These are phyloP conservation scores for Diaporthe australafricana DNA, from an alignment of 2,329 filamentous ascomycete species.

Conservation along the genomic window DNA sequence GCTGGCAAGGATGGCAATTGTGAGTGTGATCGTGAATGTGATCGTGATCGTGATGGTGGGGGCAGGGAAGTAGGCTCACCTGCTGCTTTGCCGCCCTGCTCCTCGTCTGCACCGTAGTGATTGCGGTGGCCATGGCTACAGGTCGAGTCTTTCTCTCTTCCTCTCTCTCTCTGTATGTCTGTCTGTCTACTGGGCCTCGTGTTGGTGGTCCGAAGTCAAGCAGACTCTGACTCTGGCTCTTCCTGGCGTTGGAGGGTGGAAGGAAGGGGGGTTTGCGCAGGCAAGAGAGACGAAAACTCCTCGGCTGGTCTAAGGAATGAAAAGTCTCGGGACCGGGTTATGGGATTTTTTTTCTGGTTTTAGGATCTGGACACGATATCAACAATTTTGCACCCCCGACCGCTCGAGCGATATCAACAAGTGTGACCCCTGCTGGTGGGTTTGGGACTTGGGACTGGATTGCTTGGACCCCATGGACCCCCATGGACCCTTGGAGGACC, in stretches of 20 bases:
- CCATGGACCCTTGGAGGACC: conserved; percentile 22
- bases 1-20: too few species aligned
- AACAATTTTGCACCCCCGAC: conserved; percentile 35
- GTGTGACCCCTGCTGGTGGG: conserved; percentile 34
- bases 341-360: not conserved
- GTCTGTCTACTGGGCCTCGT: conserved; percentile 5
- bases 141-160: not conserved
- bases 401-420: conserved; percentile 38
- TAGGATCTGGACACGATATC: conserved; percentile 35
- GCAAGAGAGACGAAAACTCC: not conserved
- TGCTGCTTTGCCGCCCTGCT: conserved; percentile 34
- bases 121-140: conserved; percentile 32
- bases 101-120: conserved; percentile 35
- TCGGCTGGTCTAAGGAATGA: not conserved
- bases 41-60: too few species aligned
- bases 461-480: conserved; percentile 20
- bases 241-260: conserved; percentile 10
- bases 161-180: not conserved
- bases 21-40: not conserved
- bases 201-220: not conserved
- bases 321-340: not conserved
- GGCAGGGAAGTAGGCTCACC: conserved; percentile 10
- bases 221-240: conserved; percentile 3
- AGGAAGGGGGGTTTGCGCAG: not conserved
- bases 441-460: conserved; percentile 24